Conservation (phyloP, 768 basidiomycete genomes). For the Pulveroboletus sp. region DNA sequence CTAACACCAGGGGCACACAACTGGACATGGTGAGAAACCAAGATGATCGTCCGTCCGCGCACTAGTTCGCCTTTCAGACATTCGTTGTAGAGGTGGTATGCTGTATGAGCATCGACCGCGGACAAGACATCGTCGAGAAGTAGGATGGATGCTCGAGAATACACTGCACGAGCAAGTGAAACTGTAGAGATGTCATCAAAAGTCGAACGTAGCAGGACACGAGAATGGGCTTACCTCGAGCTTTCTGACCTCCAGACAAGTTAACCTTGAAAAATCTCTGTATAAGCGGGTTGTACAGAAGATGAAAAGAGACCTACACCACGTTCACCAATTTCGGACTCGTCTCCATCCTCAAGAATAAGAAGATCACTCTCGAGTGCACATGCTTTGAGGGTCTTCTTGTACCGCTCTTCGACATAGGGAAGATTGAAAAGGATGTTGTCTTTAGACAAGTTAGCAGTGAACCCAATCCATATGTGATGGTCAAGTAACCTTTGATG, state of each 20-base stretch:
- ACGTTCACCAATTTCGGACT: constrained; percentile 83
- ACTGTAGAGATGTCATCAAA: constrained; percentile 36
- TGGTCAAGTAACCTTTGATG: constrained; percentile 21
- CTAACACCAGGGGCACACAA: constrained; percentile 75
- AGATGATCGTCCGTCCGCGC: constrained; percentile 72
- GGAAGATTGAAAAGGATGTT: constrained; percentile 83
- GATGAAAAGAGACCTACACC: constrained; percentile 43
- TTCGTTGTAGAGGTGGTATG: constrained; percentile 73
- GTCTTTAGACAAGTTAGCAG: constrained; percentile 29
- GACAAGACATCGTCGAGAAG: constrained; percentile 79
- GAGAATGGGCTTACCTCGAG: constrained; percentile 43
- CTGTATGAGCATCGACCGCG: constrained; percentile 79
- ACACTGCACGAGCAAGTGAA: constrained; percentile 79
- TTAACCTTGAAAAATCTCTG: constrained; percentile 20
- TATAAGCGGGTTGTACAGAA: background rate
- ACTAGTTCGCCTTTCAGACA: constrained; percentile 79
- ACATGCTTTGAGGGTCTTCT: constrained; percentile 70
- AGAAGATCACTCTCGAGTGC: constrained; percentile 71
- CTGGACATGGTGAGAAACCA: constrained; percentile 94
- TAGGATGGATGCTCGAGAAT: constrained; percentile 78
- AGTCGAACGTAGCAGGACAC: background rate
- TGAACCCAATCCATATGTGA: constrained; percentile 35
- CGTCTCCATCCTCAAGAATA: constrained; percentile 84
- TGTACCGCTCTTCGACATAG: constrained; percentile 66
- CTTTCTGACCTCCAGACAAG: constrained; percentile 57